Evolutionary conservation across 2,329 filamentous ascomycete species (phyloP).

Genomic region (Xylariaceae sp.): DNA sequence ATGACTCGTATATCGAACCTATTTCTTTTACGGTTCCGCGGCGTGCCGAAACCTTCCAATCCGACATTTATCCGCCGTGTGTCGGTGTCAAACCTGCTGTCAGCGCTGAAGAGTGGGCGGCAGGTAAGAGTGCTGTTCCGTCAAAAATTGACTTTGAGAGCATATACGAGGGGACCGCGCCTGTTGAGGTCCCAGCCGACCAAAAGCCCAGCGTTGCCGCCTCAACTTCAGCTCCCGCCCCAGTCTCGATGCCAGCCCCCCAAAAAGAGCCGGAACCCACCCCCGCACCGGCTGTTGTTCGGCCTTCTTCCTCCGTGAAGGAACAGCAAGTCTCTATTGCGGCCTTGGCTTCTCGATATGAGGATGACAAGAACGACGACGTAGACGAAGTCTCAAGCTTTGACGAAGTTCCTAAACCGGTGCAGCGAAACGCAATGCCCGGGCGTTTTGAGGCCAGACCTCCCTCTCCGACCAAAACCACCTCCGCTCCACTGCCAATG

Average conservation of each 20-base stretch:
- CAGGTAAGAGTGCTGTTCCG: conserved; percentile 76
- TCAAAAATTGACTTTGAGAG: conserved; percentile 92
- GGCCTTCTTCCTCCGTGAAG: conserved; percentile 65
- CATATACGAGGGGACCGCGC: conserved; percentile 76
- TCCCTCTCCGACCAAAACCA: conserved; percentile 30
- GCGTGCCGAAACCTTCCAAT: conserved; percentile 90
- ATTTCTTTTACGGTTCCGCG: conserved; percentile 96
- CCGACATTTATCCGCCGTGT: conserved; percentile 91
- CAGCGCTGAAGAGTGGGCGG: conserved; percentile 75
- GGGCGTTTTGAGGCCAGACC: conserved; percentile 27
- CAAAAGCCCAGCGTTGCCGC: conserved; percentile 53
- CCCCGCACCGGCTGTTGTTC: conserved; percentile 44
- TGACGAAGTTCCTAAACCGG: conserved; percentile 74
- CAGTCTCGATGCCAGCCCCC: conserved; percentile 42
- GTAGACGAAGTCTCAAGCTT: conserved; percentile 73
- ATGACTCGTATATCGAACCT: conserved; percentile 89
- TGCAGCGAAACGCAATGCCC: conserved; percentile 49
- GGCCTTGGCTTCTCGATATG: conserved; percentile 77
- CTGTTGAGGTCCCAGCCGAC: conserved; percentile 68
- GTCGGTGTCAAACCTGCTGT: conserved; percentile 74
- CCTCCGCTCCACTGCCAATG: conserved; percentile 39
- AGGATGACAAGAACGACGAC: conserved; percentile 61
- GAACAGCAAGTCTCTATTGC: conserved; percentile 86
- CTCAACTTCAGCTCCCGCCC: conserved; percentile 40
- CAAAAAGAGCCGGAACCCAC: conserved; percentile 50